Conservation (phyloP, 129 eudicot genomes). For the Pulicaria dysenterica region DNA sequence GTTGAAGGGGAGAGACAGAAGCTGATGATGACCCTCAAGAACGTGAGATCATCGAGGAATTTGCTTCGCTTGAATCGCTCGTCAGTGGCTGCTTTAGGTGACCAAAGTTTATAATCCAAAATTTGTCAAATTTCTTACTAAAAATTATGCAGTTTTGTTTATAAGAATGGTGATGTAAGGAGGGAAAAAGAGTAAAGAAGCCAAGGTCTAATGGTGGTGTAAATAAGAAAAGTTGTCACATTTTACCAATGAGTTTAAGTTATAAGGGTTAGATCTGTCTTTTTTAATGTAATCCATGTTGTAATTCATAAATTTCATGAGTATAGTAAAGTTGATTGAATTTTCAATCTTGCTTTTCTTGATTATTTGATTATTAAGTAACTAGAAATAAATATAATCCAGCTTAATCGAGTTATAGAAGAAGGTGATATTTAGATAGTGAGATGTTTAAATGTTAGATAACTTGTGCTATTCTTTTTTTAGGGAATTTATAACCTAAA, state of each 20-base stretch:
- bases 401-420: too few relatives aligned
- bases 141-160: constrained; percentile 28
- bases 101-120: constrained; percentile 15
- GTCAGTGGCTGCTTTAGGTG: constrained; percentile 41
- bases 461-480: too few relatives aligned
- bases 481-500: too few relatives aligned
- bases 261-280: constrained; percentile 26
- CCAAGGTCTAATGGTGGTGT: constrained; percentile 32
- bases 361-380: neutral
- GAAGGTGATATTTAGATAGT: too few relatives aligned
- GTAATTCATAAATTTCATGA: constrained; percentile 26
- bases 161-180: constrained; percentile 32
- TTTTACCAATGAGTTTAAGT: constrained; percentile 31
- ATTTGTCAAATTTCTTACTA: neutral
- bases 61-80: constrained; percentile 45
- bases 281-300: constrained; percentile 21
- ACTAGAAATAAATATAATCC: too few relatives aligned
- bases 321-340: constrained; percentile 30
- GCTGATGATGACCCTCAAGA: constrained; percentile 81
- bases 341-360: neutral
- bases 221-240: constrained; percentile 31
- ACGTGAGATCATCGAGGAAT: constrained; percentile 61
- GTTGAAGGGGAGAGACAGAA: constrained; percentile 99
- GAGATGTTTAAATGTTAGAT: too few relatives aligned
- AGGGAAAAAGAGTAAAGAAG: constrained; percentile 14